phyloP scores from a whole-genome alignment of 305 asterid genomes.

The Plantago coronopus region DNA sequence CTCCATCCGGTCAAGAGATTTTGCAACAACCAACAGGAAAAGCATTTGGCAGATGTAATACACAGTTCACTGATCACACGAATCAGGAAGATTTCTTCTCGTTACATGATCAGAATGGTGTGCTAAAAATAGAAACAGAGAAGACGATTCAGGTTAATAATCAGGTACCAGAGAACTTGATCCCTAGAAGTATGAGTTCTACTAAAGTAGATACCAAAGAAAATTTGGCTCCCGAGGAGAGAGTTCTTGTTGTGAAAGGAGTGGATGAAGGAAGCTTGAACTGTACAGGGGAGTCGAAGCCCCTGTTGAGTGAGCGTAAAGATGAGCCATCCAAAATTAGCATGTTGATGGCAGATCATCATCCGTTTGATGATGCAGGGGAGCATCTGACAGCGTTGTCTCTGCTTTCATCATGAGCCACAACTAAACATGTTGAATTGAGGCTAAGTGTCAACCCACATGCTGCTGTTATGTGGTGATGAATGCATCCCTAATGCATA shows the following conservation, averaged over 20 bases:
- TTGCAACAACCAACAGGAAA: slow-evolving; percentile 30
- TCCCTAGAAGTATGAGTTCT: not conserved
- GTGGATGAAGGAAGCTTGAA: slow-evolving; percentile 25
- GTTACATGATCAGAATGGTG: slow-evolving; percentile 16
- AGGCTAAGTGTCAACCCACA: not conserved
- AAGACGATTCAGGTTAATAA: slow-evolving; percentile 5
- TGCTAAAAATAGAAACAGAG: slow-evolving; percentile 18
- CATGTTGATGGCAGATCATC: slow-evolving; percentile 29
- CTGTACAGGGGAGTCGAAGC: slow-evolving; percentile 32
- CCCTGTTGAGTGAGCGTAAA: slow-evolving; percentile 38
- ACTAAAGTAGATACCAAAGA: slow-evolving; percentile 36
- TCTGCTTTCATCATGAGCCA: slow-evolving; percentile 35
- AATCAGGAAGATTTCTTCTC: slow-evolving; percentile 33
- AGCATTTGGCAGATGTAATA: slow-evolving; percentile 47
- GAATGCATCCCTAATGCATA: not conserved
- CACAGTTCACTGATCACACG: slow-evolving; percentile 42
- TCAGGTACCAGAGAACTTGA: slow-evolving; percentile 18
- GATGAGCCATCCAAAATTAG: slow-evolving; percentile 14
- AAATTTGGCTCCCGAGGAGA: slow-evolving; percentile 39
- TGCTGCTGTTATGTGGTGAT: not conserved
- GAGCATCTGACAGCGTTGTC: slow-evolving; percentile 37
- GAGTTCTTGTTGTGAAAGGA: slow-evolving; percentile 10
- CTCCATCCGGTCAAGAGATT: slow-evolving; percentile 27
- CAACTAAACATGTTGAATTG: slow-evolving; percentile 3
- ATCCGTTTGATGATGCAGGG: slow-evolving; percentile 32